A percentile compares a stretch with the other conserved stretches of the same genome.
phyloP scores from a whole-genome alignment of 2,329 filamentous ascomycete species.

The Fusarium oligoseptatum region DNA sequence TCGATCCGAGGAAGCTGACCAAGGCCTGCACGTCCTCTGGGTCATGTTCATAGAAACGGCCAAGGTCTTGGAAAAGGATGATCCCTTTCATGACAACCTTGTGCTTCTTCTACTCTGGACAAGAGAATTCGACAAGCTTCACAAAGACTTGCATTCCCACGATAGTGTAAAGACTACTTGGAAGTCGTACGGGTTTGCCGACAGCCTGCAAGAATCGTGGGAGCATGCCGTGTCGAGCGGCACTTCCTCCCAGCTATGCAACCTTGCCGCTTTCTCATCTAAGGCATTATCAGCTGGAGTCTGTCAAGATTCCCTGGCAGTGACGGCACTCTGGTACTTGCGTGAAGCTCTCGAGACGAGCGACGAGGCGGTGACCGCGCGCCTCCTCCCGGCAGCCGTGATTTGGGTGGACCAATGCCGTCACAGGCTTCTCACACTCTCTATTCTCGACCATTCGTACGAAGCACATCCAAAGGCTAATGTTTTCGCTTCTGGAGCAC shows the following conservation, averaged over 20 bases:
- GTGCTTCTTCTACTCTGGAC: slow-evolving; percentile 8
- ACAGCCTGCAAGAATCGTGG: slow-evolving; percentile 7
- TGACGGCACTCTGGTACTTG: slow-evolving; percentile 3
- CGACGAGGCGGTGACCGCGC: not conserved
- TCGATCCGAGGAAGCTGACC: too few species aligned
- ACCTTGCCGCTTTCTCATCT: slow-evolving; percentile 16
- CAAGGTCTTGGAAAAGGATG: not conserved
- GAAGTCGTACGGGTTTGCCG: slow-evolving; percentile 16
- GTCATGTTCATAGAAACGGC: not conserved
- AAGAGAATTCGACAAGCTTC: not conserved
- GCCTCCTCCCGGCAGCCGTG: not conserved
- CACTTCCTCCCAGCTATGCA: not conserved
- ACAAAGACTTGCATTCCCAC: not conserved
- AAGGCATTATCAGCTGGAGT: not conserved
- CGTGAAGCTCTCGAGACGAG: slow-evolving; percentile 3
- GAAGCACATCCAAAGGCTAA: accelerated
- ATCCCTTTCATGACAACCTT: slow-evolving; percentile 13
- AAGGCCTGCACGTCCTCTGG: not conserved
- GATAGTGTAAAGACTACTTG: not conserved
- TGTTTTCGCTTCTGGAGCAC: not conserved
- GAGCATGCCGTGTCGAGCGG: not conserved
- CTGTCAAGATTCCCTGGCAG: not conserved
- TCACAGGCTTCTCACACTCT: not conserved
- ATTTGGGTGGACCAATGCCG: slow-evolving; percentile 2
- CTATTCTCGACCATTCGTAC: not conserved